Evolutionary conservation across 257 asterid genomes (phyloP), one percentile per base, ranked within the genome.

Genomic region (Phtheirospermum japonicum): DNA sequence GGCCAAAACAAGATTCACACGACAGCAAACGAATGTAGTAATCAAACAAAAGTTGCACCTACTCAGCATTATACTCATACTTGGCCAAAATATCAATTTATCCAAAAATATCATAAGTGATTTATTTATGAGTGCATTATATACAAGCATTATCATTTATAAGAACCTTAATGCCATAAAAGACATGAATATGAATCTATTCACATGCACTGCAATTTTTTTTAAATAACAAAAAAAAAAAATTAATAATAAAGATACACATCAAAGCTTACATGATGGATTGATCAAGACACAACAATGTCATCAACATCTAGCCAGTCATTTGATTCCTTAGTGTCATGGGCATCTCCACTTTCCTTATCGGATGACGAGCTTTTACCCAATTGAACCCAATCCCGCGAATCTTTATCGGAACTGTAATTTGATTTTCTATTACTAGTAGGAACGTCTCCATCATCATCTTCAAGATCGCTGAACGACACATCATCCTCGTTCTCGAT

Each of bases 381-480:
- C 72, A 87, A 57, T 57, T 74, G 90, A 67, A 93, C 95, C 97
- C 99, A 93, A 31, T 87, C 99, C 62, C 75, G 83, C 1, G 95
- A 73, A 61, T 85, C 94, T 76, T 82, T 89, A 73, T 85, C 90
- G 26, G 95, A 82, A 53, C 82, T 75, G 76, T 63, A 39, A 60
- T 76, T 75, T 6, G 78, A 69, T 69, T 81, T 85, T 75, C 82
- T 83, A 30, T 70, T 70, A 69, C 69, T 85, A 6, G 80, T 58
- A 3, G 85, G 77, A 33, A 52, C 71, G 17, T 87, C 96, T 9
- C 52, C 84, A 62, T 94, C 83, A 58, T 94, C 97, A 6, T 93
- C 99, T 73, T 94, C 99, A 57, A 94, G 97, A 78, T 94, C 99
- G 69, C 99, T 94, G 60, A 94, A 94, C 2, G 99, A 87, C 60